phyloP scores from a whole-genome alignment of 805 yeast species.

The Cyberlindnera xishuangbannaensis region DNA sequence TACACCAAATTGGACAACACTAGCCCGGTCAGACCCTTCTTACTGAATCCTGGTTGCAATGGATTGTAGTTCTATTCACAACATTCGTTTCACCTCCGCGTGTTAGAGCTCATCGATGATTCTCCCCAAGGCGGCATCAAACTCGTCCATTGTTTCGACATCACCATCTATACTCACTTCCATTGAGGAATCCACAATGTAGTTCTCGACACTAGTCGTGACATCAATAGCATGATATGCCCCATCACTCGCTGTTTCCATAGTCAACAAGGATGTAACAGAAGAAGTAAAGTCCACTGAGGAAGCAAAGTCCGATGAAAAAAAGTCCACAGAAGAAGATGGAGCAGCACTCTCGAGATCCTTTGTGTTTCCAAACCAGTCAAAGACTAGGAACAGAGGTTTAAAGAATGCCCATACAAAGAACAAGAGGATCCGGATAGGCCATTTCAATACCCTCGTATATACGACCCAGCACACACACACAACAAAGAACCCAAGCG shows the following conservation, averaged over 20 bases:
- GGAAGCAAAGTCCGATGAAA: too few species aligned
- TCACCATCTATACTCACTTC: background rate
- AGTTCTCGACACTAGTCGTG: background rate
- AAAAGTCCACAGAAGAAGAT: too few species aligned
- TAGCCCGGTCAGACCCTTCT: too few species aligned
- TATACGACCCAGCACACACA: conserved; percentile 20
- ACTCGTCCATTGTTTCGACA: conserved; percentile 1
- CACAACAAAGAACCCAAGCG: conserved; percentile 18
- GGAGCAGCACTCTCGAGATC: too few species aligned
- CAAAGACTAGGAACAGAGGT: conserved; percentile 9
- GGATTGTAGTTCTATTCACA: too few species aligned
- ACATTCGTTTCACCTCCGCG: too few species aligned
- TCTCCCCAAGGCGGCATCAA: conserved; percentile 10
- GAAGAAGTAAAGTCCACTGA: too few species aligned
- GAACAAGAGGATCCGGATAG: conserved; percentile 11
- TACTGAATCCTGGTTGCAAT: too few species aligned
- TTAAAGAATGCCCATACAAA: conserved; percentile 10
- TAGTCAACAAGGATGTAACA: background rate
- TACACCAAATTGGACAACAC: too few species aligned
- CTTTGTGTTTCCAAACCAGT: conserved; percentile 5
- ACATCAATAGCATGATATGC: too few species aligned
- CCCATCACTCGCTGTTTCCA: too few species aligned
- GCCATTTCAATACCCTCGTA: conserved; percentile 19
- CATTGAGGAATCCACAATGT: too few species aligned
- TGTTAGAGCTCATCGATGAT: conserved; percentile 17